These are phyloP conservation scores for Amylocystis lapponica DNA, from an alignment of 768 basidiomycete genomes.

Conservation along the genomic window DNA sequence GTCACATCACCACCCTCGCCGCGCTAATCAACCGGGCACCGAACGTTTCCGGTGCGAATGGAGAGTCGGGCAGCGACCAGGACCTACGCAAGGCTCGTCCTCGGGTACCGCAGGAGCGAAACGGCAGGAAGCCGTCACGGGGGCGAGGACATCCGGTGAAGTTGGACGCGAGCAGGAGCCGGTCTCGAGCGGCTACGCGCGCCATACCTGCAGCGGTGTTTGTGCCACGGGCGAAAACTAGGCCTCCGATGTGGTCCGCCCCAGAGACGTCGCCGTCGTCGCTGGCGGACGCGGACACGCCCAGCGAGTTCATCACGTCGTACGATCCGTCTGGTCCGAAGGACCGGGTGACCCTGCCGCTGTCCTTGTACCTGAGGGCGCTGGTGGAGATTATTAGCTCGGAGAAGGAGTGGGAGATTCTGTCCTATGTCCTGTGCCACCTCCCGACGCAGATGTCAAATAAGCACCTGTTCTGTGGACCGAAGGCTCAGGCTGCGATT, in stretches of 20 bases:
- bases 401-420: constrained; percentile 87
- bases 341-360: constrained; percentile 47
- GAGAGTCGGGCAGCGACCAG: constrained; percentile 21
- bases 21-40: constrained; percentile 53
- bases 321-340: constrained; percentile 49
- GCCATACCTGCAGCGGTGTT: constrained; percentile 16
- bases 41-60: constrained; percentile 16
- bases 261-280: constrained; percentile 63
- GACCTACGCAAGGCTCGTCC: constrained; percentile 42
- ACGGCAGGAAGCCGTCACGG: constrained; percentile 45
- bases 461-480: constrained; percentile 96
- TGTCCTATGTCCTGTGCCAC: constrained; percentile 88
- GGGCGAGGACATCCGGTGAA: constrained; percentile 44
- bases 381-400: constrained; percentile 62
- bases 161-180: constrained; percentile 52
- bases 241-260: constrained; percentile 56
- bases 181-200: constrained; percentile 43
- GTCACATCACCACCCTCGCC: constrained; percentile 53
- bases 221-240: constrained; percentile 24
- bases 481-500: constrained; percentile 61
- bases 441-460: constrained; percentile 88
- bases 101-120: constrained; percentile 44
- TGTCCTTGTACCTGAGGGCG: constrained; percentile 66
- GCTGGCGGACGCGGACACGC: constrained; percentile 47
- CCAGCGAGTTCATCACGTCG: constrained; percentile 63